A percentile compares a stretch with the other conserved stretches of the same genome.
Evolutionary conservation across 306 rosid genomes (phyloP).

Genomic region (Comarum palustre): DNA sequence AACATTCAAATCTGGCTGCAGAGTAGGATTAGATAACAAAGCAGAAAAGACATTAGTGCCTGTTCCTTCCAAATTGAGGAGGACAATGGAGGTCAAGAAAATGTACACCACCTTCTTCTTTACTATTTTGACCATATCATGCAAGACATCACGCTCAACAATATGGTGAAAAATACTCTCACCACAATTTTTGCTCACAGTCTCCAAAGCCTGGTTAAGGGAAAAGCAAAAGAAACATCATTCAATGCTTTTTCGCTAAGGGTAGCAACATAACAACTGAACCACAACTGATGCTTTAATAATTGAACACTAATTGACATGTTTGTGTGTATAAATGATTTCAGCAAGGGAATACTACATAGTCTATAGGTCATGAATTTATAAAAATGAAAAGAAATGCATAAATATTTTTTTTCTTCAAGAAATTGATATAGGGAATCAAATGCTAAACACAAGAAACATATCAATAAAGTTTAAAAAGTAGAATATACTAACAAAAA

Average conservation of each 20-base stretch:
- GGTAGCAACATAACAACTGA: not conserved
- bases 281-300: not conserved
- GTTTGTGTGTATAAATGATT: not conserved
- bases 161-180: constrained; percentile 82
- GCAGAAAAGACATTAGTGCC: constrained; percentile 23
- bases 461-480: constrained; percentile 14
- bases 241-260: constrained; percentile 15
- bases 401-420: not conserved
- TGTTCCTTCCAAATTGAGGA: not conserved
- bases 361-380: constrained; percentile 4
- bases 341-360: not conserved
- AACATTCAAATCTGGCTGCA: constrained; percentile 88
- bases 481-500: constrained; percentile 62
- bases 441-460: constrained; percentile 9
- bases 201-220: constrained; percentile 74
- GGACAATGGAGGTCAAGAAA: constrained; percentile 10
- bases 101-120: constrained; percentile 72
- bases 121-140: constrained; percentile 93
- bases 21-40: constrained; percentile 32
- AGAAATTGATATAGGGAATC: not conserved
- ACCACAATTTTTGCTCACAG: constrained; percentile 89
- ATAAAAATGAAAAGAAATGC: not conserved
- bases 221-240: constrained; percentile 9
- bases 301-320: not conserved
- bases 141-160: constrained; percentile 82